Conservation (phyloP, 2,329 filamentous ascomycete species). For the Penicillium occitanis region DNA sequence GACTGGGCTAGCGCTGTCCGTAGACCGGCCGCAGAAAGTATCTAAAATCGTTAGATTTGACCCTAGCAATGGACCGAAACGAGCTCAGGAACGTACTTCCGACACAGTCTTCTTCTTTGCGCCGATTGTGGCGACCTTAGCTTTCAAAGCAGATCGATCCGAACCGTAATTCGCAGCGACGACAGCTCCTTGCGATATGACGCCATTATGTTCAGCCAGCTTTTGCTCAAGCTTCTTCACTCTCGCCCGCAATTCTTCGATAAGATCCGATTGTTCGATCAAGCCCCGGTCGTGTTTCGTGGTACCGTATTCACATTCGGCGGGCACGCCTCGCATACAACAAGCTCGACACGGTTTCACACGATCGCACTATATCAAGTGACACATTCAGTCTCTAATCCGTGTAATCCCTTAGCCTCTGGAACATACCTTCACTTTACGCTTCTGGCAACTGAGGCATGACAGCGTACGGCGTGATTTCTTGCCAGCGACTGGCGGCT, state of each 20-base stretch:
- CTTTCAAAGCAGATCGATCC: background rate
- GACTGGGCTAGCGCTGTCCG: conserved; percentile 24
- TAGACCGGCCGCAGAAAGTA: conserved; percentile 13
- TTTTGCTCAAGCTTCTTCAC: conserved; percentile 27
- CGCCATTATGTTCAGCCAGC: conserved; percentile 22
- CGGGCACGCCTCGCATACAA: conserved; percentile 32
- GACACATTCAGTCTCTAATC: background rate
- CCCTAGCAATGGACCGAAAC: background rate
- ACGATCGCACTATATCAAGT: conserved; percentile 28
- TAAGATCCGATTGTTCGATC: conserved; percentile 31
- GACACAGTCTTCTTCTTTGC: background rate
- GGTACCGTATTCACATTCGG: conserved; percentile 34
- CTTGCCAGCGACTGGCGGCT: conserved; percentile 23
- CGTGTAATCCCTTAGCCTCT: background rate
- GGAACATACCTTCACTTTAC: conserved; percentile 34
- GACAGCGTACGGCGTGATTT: conserved; percentile 34
- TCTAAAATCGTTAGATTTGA: background rate
- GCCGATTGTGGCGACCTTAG: background rate
- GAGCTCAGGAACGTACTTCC: background rate
- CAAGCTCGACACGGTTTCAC: conserved; percentile 35
- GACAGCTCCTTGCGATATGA: background rate
- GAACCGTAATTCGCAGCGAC: background rate
- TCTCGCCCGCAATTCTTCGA: conserved; percentile 29
- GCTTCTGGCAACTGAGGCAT: conserved; percentile 34
- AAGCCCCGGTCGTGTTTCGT: conserved; percentile 34